Evolutionary conservation across 2,329 filamentous ascomycete species (phyloP), one percentile per base, ranked within the genome.

Genomic region (Fonsecaea monophora): DNA sequence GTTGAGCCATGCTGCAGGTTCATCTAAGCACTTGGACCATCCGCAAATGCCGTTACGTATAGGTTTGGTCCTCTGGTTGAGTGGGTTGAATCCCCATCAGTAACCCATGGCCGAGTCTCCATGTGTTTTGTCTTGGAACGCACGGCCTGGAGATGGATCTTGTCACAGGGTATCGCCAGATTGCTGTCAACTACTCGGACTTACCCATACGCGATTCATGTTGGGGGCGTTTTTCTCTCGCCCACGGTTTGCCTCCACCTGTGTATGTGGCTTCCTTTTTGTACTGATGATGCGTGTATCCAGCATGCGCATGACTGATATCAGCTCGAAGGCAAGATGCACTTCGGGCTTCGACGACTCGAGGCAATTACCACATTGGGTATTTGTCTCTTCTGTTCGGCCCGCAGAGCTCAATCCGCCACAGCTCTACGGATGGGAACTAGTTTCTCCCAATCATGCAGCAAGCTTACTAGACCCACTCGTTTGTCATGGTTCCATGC

Each of bases 401-500:
- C 18, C 45, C 45, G 45, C 45, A 50, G 45, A 50, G 45, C 45
- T 50, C 18, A 50, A 25, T 25, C 45, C n/a, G 21, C 53, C 34
- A 9, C 30, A 55, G 53, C 53, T 55, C 53, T 30, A 55, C 53
- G 53, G 53, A 55, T 55, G 12, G 53, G 18, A 9, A 25, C 50
- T 10, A 48, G 42, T 50, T 50, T 50, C 45, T 50, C 25, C 45
- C 45, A 50, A 50, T 50, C 21, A 50, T 50, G 30, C 30, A 48
- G 18, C 32, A 7, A 12, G 40, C n/a, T 45, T 25, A 60, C 57
- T 15, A 35, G 25, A 21, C 57, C 57, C 57, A 60, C 40, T 35
- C 10, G n/a, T 55, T 55, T 55, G 53, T 55, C 53, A 55, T 35
- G 53, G 5, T 18, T 15, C 34, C 53, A 54, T 54, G 34, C 53